Evolutionary conservation across 2,329 filamentous ascomycete genomes (phyloP), one percentile per base, ranked within the genome.

Genomic region (Spiromastix sp.): DNA sequence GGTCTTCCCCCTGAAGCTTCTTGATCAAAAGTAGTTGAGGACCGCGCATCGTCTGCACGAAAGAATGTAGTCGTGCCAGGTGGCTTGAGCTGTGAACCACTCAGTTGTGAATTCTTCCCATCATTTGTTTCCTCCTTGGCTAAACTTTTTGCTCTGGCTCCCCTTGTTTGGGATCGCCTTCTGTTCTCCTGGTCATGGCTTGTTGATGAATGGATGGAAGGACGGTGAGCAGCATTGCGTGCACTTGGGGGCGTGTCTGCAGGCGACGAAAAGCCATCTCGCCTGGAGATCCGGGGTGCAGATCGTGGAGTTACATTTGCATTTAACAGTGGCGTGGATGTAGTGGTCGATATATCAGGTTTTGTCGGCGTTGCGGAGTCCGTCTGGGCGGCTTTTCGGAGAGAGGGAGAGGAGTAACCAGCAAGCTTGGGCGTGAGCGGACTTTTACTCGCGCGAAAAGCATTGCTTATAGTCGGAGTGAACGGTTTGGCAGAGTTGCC

Each of bases 251-350:
- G 44, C 16, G 57, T 81, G 38, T 66, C 70, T 42, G 59, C 73
- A 3, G 83, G 79, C 2, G 85, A 85, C 20, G 71, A 73, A 17
- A 71, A 61, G 55, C 80, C 85, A 54, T 84, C 77, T 38, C 78
- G 72, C 46, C 85, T 77, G 47, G 67, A 77, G 54, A 77, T 84
- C 42, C 86, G 72, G 32, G 77, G 68, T 6, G 80, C 81, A 6
- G 85, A 85, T 45, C 86, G 76, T 33, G 85, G 84, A 3, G 86
- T 93, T 52, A 86, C 65, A 55, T 84, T 86, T 55, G 63, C 71
- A 57, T 59, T 75, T 29, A 85, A 60, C n/a, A n/a, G n/a, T 47
- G 74, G 74, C 33, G 71, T 52, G 32, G 70, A 64, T 19, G 75
- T 67, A 29, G 71, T 69, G 29, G 68, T 57, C 44, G 67, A 52